Percentiles rank a stretch among this genome's conserved stretches.
Conservation (phyloP, 257 asterid species). For the Solanum ossicruentum region DNA sequence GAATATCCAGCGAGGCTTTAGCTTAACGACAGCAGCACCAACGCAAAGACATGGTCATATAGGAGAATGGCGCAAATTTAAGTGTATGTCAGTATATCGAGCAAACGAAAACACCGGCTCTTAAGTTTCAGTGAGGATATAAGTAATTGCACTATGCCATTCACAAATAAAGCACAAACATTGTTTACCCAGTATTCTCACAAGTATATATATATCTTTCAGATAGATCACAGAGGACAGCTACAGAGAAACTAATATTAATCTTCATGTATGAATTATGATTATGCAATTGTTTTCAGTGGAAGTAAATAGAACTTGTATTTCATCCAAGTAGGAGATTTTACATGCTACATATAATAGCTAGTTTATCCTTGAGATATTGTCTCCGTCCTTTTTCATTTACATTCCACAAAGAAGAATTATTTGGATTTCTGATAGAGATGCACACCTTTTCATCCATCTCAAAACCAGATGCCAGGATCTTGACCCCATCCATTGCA, state of each 20-base stretch:
- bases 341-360: background rate
- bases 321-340: background rate
- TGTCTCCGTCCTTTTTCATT: background rate
- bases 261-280: background rate
- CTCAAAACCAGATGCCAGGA: conserved; percentile 86
- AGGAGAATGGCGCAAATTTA: background rate
- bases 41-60: background rate
- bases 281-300: background rate
- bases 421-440: background rate
- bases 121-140: background rate
- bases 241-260: background rate
- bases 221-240: background rate
- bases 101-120: background rate
- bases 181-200: background rate
- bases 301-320: background rate
- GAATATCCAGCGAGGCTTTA: background rate
- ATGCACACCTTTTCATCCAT: conserved; percentile 55
- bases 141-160: background rate
- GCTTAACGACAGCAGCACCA: background rate
- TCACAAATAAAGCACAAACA: background rate
- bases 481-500: conserved; percentile 88
- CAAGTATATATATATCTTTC: background rate
- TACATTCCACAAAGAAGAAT: background rate
- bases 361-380: background rate
- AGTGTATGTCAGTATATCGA: background rate